phyloP scores from a whole-genome alignment of 225 moss, liverwort and hornwort genomes.

The Straminergon stramineum region DNA sequence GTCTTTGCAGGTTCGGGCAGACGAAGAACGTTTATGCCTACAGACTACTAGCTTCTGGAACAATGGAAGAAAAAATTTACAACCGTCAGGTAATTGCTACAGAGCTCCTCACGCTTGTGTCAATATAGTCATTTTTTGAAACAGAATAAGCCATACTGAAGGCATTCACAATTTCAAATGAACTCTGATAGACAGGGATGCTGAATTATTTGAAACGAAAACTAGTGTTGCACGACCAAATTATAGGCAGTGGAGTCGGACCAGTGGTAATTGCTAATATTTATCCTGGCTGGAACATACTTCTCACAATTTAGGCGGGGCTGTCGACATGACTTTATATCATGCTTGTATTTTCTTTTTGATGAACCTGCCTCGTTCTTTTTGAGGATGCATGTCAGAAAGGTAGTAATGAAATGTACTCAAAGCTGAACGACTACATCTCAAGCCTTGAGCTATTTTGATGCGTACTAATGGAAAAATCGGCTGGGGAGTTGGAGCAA shows the following conservation, averaged over 20 bases:
- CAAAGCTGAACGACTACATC: not conserved
- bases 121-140: not conserved
- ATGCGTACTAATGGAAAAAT: not conserved
- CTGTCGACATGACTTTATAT: not conserved
- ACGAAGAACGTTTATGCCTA: slow-evolving; percentile 86
- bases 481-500: not conserved
- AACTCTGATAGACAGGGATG: not conserved
- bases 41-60: slow-evolving; percentile 86
- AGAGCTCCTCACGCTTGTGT: not conserved
- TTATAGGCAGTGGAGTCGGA: not conserved
- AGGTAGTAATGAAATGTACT: not conserved
- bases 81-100: slow-evolving; percentile 74
- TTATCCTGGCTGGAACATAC: not conserved
- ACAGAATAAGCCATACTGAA: not conserved
- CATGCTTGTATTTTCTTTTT: not conserved
- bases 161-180: not conserved
- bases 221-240: not conserved
- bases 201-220: not conserved
- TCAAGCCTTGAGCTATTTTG: not conserved
- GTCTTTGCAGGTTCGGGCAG: slow-evolving; percentile 76
- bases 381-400: not conserved
- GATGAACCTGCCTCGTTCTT: not conserved
- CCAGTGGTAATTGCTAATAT: not conserved
- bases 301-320: not conserved
- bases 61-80: slow-evolving; percentile 99